Conservation (phyloP, 768 basidiomycete species). For the Asterophora lycoperdoides region DNA sequence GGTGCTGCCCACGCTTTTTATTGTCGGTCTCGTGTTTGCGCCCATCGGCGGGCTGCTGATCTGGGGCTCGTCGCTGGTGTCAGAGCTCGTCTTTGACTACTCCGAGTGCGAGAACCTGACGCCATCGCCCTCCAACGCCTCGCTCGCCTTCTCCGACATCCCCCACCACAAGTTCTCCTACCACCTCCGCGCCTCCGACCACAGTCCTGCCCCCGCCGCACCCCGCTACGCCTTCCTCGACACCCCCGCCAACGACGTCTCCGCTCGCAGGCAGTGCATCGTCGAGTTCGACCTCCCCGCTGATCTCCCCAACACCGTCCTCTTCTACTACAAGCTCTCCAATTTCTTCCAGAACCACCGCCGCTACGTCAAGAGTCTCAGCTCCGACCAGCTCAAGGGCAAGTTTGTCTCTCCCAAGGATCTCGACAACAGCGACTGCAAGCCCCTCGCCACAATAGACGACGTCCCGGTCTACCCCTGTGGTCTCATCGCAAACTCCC, state of each 20-base stretch:
- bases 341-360: conserved; percentile 99
- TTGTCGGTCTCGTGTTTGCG: conserved; percentile 91
- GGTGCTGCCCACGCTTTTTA: conserved; percentile 92
- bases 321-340: conserved; percentile 95
- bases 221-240: conserved; percentile 79
- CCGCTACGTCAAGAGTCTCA: conserved; percentile 90
- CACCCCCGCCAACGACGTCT: conserved; percentile 41
- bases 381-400: conserved; percentile 83
- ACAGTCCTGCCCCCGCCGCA: conserved; percentile 46
- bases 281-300: conserved; percentile 82
- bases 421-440: conserved; percentile 78
- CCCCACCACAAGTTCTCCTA: conserved; percentile 67
- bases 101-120: conserved; percentile 78
- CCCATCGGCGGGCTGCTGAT: conserved; percentile 94
- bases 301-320: conserved; percentile 66
- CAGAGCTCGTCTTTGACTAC: conserved; percentile 94
- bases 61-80: conserved; percentile 81
- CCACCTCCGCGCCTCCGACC: conserved; percentile 49
- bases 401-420: conserved; percentile 42
- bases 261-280: conserved; percentile 56
- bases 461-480: conserved; percentile 83
- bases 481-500: conserved; percentile 93
- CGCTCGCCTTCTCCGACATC: conserved; percentile 45
- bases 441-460: conserved; percentile 65
- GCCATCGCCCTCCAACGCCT: conserved; percentile 34